phyloP scores from a whole-genome alignment of 495 filamentous ascomycete genomes.

The Talaromyces proteolyticus region DNA sequence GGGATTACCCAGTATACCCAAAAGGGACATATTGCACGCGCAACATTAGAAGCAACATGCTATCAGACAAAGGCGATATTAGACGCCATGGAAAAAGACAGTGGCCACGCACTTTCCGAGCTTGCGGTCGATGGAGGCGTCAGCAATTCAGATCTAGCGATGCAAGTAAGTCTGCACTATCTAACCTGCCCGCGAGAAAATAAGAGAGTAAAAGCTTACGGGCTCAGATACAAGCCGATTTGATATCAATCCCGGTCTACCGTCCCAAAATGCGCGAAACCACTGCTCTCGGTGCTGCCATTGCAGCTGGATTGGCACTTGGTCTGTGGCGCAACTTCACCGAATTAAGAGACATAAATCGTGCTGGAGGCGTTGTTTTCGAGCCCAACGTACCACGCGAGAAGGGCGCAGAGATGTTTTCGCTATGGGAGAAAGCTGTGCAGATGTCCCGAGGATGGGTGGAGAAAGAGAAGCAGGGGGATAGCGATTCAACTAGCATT shows the following conservation, averaged over 20 bases:
- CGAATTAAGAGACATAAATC: constrained; percentile 74
- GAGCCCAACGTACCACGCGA: constrained; percentile 56
- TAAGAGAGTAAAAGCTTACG: no score
- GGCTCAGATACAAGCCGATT: constrained; percentile 37
- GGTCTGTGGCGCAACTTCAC: constrained; percentile 76
- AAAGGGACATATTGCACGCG: constrained; percentile 86
- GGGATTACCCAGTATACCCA: constrained; percentile 91
- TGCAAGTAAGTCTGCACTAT: constrained; percentile 62
- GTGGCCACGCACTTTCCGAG: constrained; percentile 67
- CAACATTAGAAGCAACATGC: constrained; percentile 91
- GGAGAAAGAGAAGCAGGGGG: constrained; percentile 1
- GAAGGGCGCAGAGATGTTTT: constrained; percentile 59
- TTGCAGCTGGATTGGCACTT: constrained; percentile 87
- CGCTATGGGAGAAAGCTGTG: constrained; percentile 78
- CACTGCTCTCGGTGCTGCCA: constrained; percentile 86
- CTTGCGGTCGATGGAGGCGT: constrained; percentile 93
- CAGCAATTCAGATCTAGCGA: constrained; percentile 86
- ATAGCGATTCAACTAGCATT: not conserved
- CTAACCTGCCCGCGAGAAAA: no score
- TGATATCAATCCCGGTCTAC: constrained; percentile 40
- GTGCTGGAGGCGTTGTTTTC: constrained; percentile 67
- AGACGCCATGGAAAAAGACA: constrained; percentile 92
- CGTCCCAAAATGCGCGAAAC: constrained; percentile 77
- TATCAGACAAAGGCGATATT: constrained; percentile 95
- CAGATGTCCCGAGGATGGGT: constrained; percentile 81